These are phyloP conservation scores for Sporobolomyces pararoseus DNA, from an alignment of 768 basidiomycete genomes.

Conservation along the genomic window DNA sequence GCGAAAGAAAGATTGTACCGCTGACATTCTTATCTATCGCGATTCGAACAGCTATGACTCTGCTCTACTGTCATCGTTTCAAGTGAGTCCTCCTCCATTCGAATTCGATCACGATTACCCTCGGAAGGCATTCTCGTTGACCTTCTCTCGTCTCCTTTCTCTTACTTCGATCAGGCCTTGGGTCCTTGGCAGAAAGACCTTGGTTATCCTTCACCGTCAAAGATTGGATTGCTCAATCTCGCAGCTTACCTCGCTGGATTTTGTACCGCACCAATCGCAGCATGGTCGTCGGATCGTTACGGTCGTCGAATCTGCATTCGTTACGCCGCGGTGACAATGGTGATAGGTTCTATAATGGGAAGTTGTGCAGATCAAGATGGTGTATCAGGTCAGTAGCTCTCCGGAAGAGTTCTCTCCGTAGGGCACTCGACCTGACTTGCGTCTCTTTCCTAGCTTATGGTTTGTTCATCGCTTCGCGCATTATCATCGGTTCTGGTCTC, in stretches of 20 bases:
- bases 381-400: neutral
- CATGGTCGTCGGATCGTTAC: conserved; percentile 17
- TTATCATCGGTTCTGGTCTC: conserved; percentile 23
- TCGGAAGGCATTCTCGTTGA: neutral
- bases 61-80: conserved; percentile 42
- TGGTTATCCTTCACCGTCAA: conserved; percentile 34
- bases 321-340: conserved; percentile 28
- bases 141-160: neutral
- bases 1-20: neutral
- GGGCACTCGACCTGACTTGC: neutral
- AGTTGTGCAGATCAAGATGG: conserved; percentile 3
- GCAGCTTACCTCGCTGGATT: conserved; percentile 23
- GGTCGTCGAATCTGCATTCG: conserved; percentile 29
- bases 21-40: neutral
- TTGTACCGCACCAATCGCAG: conserved; percentile 21
- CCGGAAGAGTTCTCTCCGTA: neutral
- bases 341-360: conserved; percentile 23
- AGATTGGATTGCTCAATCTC: conserved; percentile 42
- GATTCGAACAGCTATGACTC: conserved; percentile 22
- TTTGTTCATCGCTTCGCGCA: conserved; percentile 20
- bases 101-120: no score
- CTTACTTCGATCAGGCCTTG: conserved; percentile 14
- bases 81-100: conserved; percentile 9
- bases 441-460: neutral
- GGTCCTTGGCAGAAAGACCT: conserved; percentile 40